These are phyloP conservation scores for Colletotrichum abscissum DNA, from an alignment of 2,329 filamentous ascomycete species.

Conservation along the genomic window DNA sequence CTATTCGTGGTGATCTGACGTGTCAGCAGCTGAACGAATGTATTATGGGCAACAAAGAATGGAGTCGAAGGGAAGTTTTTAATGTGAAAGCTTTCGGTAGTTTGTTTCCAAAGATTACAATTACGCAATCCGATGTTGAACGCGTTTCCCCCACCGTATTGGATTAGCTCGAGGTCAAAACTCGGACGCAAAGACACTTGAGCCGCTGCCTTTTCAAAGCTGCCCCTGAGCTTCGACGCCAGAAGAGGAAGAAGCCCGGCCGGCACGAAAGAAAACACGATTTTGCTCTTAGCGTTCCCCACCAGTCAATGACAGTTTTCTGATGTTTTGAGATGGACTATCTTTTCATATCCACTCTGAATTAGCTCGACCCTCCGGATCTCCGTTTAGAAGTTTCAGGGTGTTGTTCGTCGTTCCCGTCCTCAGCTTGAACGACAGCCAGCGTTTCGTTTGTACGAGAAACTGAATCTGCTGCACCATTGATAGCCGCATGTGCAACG, in stretches of 20 bases:
- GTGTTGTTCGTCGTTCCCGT: neutral
- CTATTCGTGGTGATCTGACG: neutral
- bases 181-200: neutral
- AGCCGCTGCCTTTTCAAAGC: neutral
- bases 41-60: neutral
- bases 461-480: neutral
- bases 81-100: neutral
- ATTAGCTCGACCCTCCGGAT: neutral
- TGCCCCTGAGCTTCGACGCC: neutral
- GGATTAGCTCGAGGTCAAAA: neutral
- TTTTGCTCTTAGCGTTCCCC: neutral
- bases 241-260: neutral
- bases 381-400: neutral
- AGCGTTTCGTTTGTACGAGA: too few species aligned
- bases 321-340: neutral
- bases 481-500: neutral
- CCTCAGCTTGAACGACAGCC: neutral
- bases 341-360: neutral
- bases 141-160: neutral
- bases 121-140: constrained; percentile 1
- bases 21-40: neutral
- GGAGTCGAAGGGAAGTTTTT: neutral
- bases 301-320: neutral
- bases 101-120: neutral
- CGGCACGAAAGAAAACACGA: neutral